Conservation (phyloP, 2,329 filamentous ascomycete genomes). For the Nemania sp. region DNA sequence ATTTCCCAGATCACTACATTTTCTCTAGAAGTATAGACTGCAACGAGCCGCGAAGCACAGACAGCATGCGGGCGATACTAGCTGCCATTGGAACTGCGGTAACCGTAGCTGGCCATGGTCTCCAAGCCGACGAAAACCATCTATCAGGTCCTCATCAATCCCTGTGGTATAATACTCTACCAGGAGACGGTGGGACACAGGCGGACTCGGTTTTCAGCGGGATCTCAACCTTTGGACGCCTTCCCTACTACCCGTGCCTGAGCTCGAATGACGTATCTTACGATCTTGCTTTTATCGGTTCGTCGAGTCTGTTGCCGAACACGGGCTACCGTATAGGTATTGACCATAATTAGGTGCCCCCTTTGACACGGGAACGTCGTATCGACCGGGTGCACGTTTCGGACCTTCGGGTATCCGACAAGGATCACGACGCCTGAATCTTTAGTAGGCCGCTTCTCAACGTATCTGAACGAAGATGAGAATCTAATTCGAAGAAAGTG, state of each 20-base stretch:
- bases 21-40: not conserved
- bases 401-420: conserved; percentile 84
- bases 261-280: conserved; percentile 70
- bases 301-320: conserved; percentile 24
- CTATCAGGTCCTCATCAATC: conserved; percentile 71
- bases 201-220: conserved; percentile 88
- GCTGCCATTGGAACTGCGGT: conserved; percentile 50
- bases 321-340: not conserved
- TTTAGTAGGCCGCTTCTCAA: conserved; percentile 64
- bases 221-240: conserved; percentile 81
- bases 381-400: conserved; percentile 81
- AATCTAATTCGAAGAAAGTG: conserved; percentile 53
- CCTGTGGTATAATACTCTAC: conserved; percentile 81
- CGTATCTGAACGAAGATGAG: conserved; percentile 37
- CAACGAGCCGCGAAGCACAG: not conserved
- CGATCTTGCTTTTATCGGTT: conserved; percentile 84
- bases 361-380: conserved; percentile 85
- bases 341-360: conserved; percentile 63
- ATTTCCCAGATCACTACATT: not conserved
- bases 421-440: conserved; percentile 81
- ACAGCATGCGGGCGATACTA: conserved; percentile 33
- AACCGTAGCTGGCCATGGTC: conserved; percentile 60
- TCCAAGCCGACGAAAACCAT: conserved; percentile 60
- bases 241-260: conserved; percentile 78
- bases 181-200: conserved; percentile 84